A percentile compares a stretch with the other conserved stretches of the same genome.
Evolutionary conservation across 352 stramenopile species (phyloP).

Genomic region (Paralagenidium karlingii): DNA sequence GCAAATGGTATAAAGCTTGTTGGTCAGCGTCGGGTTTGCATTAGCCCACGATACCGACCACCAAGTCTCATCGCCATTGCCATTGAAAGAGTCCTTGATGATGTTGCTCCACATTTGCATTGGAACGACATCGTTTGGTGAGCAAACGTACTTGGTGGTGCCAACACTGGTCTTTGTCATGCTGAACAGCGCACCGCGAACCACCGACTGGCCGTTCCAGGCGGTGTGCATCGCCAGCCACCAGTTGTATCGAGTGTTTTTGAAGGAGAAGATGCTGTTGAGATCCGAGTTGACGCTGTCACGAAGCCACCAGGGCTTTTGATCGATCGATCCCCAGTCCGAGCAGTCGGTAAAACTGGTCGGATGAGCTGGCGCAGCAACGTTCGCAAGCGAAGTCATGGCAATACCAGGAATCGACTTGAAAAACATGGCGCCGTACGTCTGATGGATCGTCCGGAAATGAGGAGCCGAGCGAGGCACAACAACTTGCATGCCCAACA

Average conservation of each 20-base stretch:
- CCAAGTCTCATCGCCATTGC: constrained; percentile 34
- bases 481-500: constrained; percentile 28
- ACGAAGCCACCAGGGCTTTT: constrained; percentile 44
- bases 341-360: constrained; percentile 24
- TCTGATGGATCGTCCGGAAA: constrained; percentile 24
- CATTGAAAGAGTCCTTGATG: constrained; percentile 44
- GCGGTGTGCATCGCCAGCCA: constrained; percentile 45
- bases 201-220: constrained; percentile 23
- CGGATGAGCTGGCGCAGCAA: constrained; percentile 20
- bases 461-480: constrained; percentile 33
- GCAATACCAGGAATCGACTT: constrained; percentile 31
- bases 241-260: constrained; percentile 12
- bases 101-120: constrained; percentile 27
- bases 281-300: constrained; percentile 18
- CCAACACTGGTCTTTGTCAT: constrained; percentile 29
- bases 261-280: constrained; percentile 8
- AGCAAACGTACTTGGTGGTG: constrained; percentile 41
- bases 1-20: constrained; percentile 34
- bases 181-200: constrained; percentile 20
- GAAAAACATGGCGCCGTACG: constrained; percentile 36
- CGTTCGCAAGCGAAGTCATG: constrained; percentile 20
- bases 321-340: constrained; percentile 34
- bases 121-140: constrained; percentile 35
- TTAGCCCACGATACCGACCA: constrained; percentile 35
- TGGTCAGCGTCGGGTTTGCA: too few species aligned